phyloP scores from a whole-genome alignment of 1,284 basidiomycete genomes.

The Athelia sp. region DNA sequence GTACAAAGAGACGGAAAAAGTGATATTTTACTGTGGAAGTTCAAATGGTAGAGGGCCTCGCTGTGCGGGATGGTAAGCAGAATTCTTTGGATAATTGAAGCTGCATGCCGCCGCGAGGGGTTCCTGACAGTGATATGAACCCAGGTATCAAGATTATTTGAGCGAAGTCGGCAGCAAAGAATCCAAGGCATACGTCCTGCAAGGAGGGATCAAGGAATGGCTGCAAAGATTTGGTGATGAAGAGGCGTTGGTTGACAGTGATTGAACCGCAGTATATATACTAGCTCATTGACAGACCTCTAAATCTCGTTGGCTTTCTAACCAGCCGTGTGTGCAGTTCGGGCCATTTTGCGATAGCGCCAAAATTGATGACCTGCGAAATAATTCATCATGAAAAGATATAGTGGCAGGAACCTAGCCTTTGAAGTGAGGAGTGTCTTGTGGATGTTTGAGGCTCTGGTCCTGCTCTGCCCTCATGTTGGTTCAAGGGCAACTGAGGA shows the following conservation, averaged over 20 bases:
- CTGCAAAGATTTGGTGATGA: constrained; percentile 8
- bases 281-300: too few relatives aligned
- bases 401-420: too few relatives aligned
- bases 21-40: constrained; percentile 25
- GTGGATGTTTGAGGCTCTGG: too few relatives aligned
- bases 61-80: constrained; percentile 21
- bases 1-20: constrained; percentile 14
- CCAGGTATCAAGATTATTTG: constrained; percentile 28
- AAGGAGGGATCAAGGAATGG: constrained; percentile 21
- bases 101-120: not conserved
- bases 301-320: too few relatives aligned
- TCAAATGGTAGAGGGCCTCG: constrained; percentile 23
- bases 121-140: constrained; percentile 1
- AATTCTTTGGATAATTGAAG: not conserved
- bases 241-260: constrained; percentile 16
- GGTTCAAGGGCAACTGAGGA: too few relatives aligned
- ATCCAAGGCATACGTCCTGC: constrained; percentile 20
- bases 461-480: too few relatives aligned
- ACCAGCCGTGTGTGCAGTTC: too few relatives aligned
- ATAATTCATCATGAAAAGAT: too few relatives aligned
- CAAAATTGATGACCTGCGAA: too few relatives aligned
- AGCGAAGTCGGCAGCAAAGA: constrained; percentile 13
- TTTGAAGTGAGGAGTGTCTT: too few relatives aligned
- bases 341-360: too few relatives aligned
- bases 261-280: constrained; percentile 1